Evolutionary conservation across 1,139 yeast genomes (phyloP), one percentile per base, ranked within the genome.

Genomic region (Kodamaea sp.): DNA sequence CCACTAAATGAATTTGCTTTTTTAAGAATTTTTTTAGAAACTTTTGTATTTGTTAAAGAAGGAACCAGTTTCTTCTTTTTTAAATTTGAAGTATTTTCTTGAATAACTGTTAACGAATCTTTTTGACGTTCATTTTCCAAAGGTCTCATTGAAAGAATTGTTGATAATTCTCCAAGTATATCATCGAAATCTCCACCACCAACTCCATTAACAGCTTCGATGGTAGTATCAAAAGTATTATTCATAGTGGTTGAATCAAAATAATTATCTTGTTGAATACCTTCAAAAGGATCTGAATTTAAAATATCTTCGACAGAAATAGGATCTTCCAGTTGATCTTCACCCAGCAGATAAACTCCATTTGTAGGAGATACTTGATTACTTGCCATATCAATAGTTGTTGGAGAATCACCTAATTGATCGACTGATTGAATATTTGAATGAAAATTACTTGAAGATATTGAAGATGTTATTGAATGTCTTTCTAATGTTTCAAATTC

Each of bases 291-390:
- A 36, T 57, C 58, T n/a, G 48, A 43, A 34, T 50, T 47, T 26
- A 58, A 43, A 11, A 58, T 42, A 35, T 57, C 62, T 25, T 58
- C 61, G n/a, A 58, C 54, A 4, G 59, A 36, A 12, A 36, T 32
- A 9, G 40, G 37, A 31, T 44, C 45, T 27, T 37, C 40, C 29
- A 25, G 41, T 5, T 26, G 28, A 20, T 31, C 38, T 23, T 15
- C 27, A 36, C 10, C 28, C 38, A 10, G 33, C 24, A 25, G 29
- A 25, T 29, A 41, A 28, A 15, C 30, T 34, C 34, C n/a, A 6
- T 23, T 25, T 31, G 23, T 11, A 8, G 39, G 40, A 15, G 47
- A 42, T 2, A 47, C 44, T 7, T 47, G 40, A 5, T 48, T 42
- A 35, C 50, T 46, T 12, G 38, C 38, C 24, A 45, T 35, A 9